These are phyloP conservation scores for Coemansia sp. DNA, from an alignment of 192 early-diverging fungal species.

Conservation along the genomic window DNA sequence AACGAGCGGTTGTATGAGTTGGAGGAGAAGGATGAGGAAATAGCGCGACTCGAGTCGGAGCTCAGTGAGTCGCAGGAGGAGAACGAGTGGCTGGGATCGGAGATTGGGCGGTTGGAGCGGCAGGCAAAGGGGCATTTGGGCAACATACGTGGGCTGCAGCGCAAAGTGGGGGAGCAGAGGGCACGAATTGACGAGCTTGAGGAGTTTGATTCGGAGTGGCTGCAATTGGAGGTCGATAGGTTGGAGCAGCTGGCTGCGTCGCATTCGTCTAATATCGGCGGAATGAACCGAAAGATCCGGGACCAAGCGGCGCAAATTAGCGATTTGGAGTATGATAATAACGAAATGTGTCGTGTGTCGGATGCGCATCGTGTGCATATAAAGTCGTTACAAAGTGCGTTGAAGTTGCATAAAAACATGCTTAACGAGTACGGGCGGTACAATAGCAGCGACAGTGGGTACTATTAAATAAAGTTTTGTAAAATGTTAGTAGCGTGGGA, in stretches of 20 bases:
- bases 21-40: no score
- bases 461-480: not conserved
- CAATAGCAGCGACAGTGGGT: not conserved
- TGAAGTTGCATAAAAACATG: not conserved
- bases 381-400: not conserved
- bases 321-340: not conserved
- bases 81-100: not conserved
- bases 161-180: not conserved
- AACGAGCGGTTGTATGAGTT: no score
- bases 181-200: not conserved
- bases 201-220: not conserved
- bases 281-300: not conserved
- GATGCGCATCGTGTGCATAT: not conserved
- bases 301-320: not conserved
- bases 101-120: not conserved
- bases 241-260: not conserved
- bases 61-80: no score
- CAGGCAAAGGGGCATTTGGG: not conserved
- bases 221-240: not conserved
- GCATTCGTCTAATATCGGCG: not conserved
- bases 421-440: no score
- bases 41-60: no score
- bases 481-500: conserved; percentile 4
- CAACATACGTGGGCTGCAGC: not conserved
- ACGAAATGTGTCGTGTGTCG: not conserved